Base-by-base conservation (phyloP, 345 rosid genomes). In the Eutrema yunnanense region DNA sequence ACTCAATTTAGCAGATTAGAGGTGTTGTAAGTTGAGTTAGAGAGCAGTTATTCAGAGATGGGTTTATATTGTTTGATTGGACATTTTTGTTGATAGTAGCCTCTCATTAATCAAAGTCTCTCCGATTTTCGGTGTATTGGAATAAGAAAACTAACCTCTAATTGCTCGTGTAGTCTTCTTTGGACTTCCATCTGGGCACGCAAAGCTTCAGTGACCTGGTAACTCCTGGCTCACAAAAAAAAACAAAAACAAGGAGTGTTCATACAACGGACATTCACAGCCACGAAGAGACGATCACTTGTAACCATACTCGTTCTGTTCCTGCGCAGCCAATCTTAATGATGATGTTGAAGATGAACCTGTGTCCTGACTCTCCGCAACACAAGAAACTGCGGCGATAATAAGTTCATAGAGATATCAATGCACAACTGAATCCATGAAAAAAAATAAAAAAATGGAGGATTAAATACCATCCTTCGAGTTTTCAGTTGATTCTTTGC, bases 101-200 rank as follows among this genome's bases (percentile, higher is more conserved):
- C 44, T 19, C 22, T 19, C 22, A 19, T 19, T 19, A 19, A 19
- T 19, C 22, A 19, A 19, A 62, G 6, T 54, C 44, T 19, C 34
- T 65, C 8, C 9, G 30, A 2, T 9, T 9, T 37, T 16, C 32
- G 7, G 58, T 59, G 38, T 27, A n/a, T 48, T n/a, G 0, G 48
- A 60, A 42, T 16, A 55, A 54, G 59, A 65, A 72, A 54, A 73
- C 87, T 65, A 73, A 91, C 98, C 98, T 94, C 98, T 69, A 94
- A 79, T 76, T 94, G 96, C 77, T 94, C 97, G 49, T 91, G 97
- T 53, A 94, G 83, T 82, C 92, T 86, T 72, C 95, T 75, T 74
- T 94, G 98, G 60, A 94, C 96, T 89, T 94, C 98, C 98, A 94
- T 91, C 80, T 94, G 98, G 5, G 87, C 91, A 65, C 96, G 81